Conservation (phyloP, 1,139 yeast species). For the Debaryomyces robertsiae region DNA sequence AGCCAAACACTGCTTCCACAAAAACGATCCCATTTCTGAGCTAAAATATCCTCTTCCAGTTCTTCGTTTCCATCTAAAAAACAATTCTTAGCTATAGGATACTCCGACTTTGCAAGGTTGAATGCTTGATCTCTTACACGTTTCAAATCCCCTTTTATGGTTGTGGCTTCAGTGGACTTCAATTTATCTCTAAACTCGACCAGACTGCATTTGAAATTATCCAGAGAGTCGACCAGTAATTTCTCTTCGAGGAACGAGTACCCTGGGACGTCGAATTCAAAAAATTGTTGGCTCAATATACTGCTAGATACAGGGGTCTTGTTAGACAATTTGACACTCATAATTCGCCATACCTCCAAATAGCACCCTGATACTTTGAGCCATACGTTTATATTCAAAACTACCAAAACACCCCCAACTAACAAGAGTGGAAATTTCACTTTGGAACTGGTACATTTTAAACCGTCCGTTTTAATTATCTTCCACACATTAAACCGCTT, state of each 20-base stretch:
- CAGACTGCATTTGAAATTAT: slow-evolving; percentile 9
- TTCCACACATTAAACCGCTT: slow-evolving; percentile 4
- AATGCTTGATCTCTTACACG: slow-evolving; percentile 13
- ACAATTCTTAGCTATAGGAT: slow-evolving; percentile 13
- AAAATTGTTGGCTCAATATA: neutral
- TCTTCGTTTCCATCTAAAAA: slow-evolving; percentile 14
- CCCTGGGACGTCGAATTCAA: slow-evolving; percentile 12
- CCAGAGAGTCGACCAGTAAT: slow-evolving; percentile 1
- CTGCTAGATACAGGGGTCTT: slow-evolving; percentile 6
- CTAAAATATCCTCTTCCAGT: slow-evolving; percentile 14
- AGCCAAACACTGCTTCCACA: slow-evolving; percentile 23
- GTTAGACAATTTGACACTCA: neutral
- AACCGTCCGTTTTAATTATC: slow-evolving; percentile 1
- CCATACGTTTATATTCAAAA: slow-evolving; percentile 1
- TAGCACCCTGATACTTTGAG: neutral
- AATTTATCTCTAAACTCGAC: slow-evolving; percentile 6
- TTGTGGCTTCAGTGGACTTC: slow-evolving; percentile 7
- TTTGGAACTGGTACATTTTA: neutral
- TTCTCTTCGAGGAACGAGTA: slow-evolving; percentile 14
- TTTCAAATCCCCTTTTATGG: slow-evolving; percentile 11
- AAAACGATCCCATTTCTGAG: slow-evolving; percentile 19
- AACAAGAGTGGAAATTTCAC: neutral
- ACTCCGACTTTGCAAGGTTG: slow-evolving; percentile 11
- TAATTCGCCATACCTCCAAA: neutral
- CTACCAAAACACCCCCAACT: slow-evolving; percentile 1